These are phyloP conservation scores for Penicillium glabrum DNA, from an alignment of 2,329 filamentous ascomycete genomes.

Conservation along the genomic window DNA sequence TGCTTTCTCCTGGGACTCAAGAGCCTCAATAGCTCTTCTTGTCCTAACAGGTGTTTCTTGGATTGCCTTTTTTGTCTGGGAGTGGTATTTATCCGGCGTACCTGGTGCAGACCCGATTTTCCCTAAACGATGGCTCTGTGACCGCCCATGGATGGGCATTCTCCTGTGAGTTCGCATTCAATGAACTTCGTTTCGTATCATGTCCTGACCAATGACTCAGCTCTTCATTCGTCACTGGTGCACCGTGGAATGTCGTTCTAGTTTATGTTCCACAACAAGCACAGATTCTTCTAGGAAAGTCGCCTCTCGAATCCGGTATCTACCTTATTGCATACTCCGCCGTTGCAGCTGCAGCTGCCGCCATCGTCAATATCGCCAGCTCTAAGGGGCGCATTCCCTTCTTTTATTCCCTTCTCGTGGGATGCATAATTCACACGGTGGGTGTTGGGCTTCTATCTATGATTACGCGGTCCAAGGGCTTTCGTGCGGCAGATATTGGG, in stretches of 20 bases:
- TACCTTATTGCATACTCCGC: slow-evolving; percentile 27
- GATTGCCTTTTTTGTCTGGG: slow-evolving; percentile 34
- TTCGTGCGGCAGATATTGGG: slow-evolving; percentile 22
- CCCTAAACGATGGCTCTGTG: slow-evolving; percentile 27
- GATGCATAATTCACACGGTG: slow-evolving; percentile 24
- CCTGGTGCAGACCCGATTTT: slow-evolving; percentile 29
- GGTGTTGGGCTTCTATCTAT: slow-evolving; percentile 27
- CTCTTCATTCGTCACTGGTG: slow-evolving; percentile 28
- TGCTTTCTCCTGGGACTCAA: slow-evolving; percentile 44
- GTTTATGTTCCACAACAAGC: slow-evolving; percentile 31
- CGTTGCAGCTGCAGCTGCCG: slow-evolving; percentile 23
- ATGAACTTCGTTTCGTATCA: not conserved
- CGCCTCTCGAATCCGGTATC: slow-evolving; percentile 27
- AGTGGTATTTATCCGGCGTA: slow-evolving; percentile 23
- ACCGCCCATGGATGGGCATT: slow-evolving; percentile 28
- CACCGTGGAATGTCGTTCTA: slow-evolving; percentile 27
- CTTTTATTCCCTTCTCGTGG: slow-evolving; percentile 26
- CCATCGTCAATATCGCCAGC: slow-evolving; percentile 20
- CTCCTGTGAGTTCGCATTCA: slow-evolving; percentile 18
- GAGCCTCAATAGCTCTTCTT: slow-evolving; percentile 32
- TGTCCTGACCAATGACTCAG: slow-evolving; percentile 6
- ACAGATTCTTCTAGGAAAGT: slow-evolving; percentile 23
- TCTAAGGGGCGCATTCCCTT: slow-evolving; percentile 25
- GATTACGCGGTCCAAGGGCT: slow-evolving; percentile 16
- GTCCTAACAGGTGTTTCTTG: slow-evolving; percentile 26